Percentiles rank a stretch among this genome's conserved stretches.
Evolutionary conservation across 2,329 filamentous ascomycete species (phyloP).

Genomic region (Cladophialophora carrionii): DNA sequence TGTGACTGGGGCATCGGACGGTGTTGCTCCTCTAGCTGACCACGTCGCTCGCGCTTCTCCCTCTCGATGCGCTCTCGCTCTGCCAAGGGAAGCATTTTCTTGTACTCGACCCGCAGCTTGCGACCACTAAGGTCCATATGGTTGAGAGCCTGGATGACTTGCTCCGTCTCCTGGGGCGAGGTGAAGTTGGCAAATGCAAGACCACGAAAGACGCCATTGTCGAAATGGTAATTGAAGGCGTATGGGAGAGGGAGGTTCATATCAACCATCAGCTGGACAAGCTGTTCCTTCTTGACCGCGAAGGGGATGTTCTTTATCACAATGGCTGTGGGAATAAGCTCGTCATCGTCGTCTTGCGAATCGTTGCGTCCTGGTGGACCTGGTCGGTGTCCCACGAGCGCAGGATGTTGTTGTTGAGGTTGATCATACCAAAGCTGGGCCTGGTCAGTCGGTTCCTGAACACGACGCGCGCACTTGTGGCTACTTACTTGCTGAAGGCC

Average conservation of each 20-base stretch:
- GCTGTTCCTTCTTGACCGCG: constrained; percentile 93
- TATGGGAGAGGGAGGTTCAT: constrained; percentile 93
- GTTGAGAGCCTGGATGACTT: constrained; percentile 92
- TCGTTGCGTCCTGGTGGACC: constrained; percentile 50
- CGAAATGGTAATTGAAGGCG: constrained; percentile 94
- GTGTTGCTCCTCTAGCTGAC: constrained; percentile 96
- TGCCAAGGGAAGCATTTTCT: constrained; percentile 96
- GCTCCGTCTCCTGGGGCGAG: constrained; percentile 86
- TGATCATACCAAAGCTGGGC: constrained; percentile 66
- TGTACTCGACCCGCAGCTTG: constrained; percentile 95
- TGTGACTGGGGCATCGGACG: constrained; percentile 67
- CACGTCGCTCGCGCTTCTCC: constrained; percentile 93
- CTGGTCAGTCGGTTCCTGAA: constrained; percentile 21
- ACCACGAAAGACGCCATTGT: constrained; percentile 94
- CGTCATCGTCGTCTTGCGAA: constrained; percentile 62
- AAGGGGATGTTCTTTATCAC: constrained; percentile 99
- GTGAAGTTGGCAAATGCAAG: constrained; percentile 98
- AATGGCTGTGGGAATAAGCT: constrained; percentile 96
- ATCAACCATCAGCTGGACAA: constrained; percentile 91
- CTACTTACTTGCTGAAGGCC: constrained; percentile 73
- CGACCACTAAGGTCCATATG: constrained; percentile 93
- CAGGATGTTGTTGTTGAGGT: constrained; percentile 49
- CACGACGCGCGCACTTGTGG: constrained; percentile 15
- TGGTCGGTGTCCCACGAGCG: constrained; percentile 48
- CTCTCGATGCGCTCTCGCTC: constrained; percentile 95